Evolutionary conservation across 179 eudicot species (phyloP), one percentile per base, ranked within the genome.

Genomic region (Monotropa hypopitys): DNA sequence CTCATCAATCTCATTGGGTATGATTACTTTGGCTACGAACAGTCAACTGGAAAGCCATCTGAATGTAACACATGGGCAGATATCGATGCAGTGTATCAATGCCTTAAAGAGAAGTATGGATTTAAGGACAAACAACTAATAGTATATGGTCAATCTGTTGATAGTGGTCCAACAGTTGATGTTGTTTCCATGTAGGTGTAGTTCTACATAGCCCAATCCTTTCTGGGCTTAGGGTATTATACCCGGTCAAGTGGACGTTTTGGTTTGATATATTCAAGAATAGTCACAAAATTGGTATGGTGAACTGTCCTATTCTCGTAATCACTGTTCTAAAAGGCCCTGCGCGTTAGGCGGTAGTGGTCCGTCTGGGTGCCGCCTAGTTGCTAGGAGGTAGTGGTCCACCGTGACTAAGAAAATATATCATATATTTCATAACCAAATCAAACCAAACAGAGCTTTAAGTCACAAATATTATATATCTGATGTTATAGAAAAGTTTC

Each of bases 221-320:
- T 45, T 94, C 98, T 73, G 98, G 98, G 43, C 78, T 94, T 47
- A 87, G 98, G 80, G 98, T 94, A 63, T 83, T 94, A 67, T 89
- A 92, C 82, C 91, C 98, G 77, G 92, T 88, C 43, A 94, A 89
- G 84, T 84, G 93, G 77, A 91, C 97, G 13, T 94, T 86, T 77
- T 94, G 97, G 97, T 94, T 94, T 70, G 98, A 94, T 81, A 94
- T 94, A 46, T 94, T 87, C 86, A 94, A 94, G 97, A 95, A 95
- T 78, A 81, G 89, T 69, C 97, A 95, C 88, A 95, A 95, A 83
- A 90, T 95, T 59, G 85, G 87, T 62, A 86, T 81, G 66, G 89
- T 95, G 84, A 84, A 84, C 75, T 95, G 97, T 70, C 93, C 95
- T 62, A 94, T 94, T 71, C 87, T 94, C 21, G 86, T 93, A 43